These are phyloP conservation scores for Calonectria pteridis DNA, from an alignment of 2,329 filamentous ascomycete genomes.

Conservation along the genomic window DNA sequence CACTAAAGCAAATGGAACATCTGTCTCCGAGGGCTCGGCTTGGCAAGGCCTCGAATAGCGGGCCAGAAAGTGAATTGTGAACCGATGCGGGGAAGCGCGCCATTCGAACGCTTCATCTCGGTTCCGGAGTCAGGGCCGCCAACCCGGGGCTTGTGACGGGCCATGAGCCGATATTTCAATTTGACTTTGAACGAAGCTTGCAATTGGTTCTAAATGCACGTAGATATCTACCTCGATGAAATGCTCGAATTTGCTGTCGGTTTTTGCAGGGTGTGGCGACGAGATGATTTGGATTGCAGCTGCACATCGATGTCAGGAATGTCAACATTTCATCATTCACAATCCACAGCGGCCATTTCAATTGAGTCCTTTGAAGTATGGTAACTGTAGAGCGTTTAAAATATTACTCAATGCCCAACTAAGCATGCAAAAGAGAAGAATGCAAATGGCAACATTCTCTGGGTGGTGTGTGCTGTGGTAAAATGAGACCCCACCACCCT, in stretches of 20 bases:
- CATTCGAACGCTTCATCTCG: background rate
- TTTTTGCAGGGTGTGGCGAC: background rate
- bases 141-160: background rate
- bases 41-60: background rate
- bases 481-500: background rate
- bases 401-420: background rate
- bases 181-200: background rate
- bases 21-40: background rate
- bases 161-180: background rate
- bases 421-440: background rate
- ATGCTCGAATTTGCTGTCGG: no score
- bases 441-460: background rate
- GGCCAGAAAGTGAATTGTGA: background rate
- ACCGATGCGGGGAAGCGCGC: background rate
- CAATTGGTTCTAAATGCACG: background rate
- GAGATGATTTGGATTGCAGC: no score
- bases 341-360: no score
- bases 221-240: background rate
- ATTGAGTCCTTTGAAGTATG: no score
- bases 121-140: constrained; percentile 4
- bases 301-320: no score
- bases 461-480: background rate
- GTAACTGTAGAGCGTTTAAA: background rate
- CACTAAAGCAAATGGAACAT: constrained; percentile 3
- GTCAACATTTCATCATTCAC: no score